Evolutionary conservation across 768 basidiomycete species (phyloP).

Genomic region (Piloderma croceum): DNA sequence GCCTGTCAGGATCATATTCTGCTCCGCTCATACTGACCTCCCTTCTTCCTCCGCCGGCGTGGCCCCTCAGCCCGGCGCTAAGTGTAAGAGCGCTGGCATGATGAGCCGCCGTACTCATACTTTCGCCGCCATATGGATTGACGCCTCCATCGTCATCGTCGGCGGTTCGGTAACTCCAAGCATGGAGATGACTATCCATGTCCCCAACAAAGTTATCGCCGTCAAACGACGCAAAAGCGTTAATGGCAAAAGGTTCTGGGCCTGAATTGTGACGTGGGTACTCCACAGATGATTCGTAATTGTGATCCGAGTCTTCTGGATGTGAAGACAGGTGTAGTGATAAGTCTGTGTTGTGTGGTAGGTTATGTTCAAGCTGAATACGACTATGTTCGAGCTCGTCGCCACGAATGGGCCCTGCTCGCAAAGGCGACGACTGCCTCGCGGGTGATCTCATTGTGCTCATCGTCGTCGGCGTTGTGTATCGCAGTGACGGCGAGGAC

Average conservation of each 20-base stretch:
- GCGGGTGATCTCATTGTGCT: neutral
- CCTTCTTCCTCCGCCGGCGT: constrained; percentile 38
- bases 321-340: constrained; percentile 64
- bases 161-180: constrained; percentile 51
- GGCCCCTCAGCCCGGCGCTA: constrained; percentile 68
- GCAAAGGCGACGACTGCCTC: constrained; percentile 33
- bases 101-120: constrained; percentile 79
- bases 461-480: constrained; percentile 2
- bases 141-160: constrained; percentile 64
- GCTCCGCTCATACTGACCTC: constrained; percentile 65
- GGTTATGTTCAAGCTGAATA: constrained; percentile 73
- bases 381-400: constrained; percentile 74
- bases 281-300: constrained; percentile 52
- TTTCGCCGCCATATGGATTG: constrained; percentile 61
- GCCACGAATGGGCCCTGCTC: constrained; percentile 61
- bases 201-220: constrained; percentile 53
- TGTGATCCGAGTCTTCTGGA: constrained; percentile 34
- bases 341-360: constrained; percentile 60
- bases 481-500: too few species aligned
- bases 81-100: constrained; percentile 87
- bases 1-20: constrained; percentile 83
- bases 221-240: constrained; percentile 55
- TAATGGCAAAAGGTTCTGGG: constrained; percentile 50
- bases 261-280: constrained; percentile 65
- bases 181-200: constrained; percentile 41